These are phyloP conservation scores for Clarireedia paspali DNA, from an alignment of 2,329 filamentous ascomycete species.

Conservation along the genomic window DNA sequence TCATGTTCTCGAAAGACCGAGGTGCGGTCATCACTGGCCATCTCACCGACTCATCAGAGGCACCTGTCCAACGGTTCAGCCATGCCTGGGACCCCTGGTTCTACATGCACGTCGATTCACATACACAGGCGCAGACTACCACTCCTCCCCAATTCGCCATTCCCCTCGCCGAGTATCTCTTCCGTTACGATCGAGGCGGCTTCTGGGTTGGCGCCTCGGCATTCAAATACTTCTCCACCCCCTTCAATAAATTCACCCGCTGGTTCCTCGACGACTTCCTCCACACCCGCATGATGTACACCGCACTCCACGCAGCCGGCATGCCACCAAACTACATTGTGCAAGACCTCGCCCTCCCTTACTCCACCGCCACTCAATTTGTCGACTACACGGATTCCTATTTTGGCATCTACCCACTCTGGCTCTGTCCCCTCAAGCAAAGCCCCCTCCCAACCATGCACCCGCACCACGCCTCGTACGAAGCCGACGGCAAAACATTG, in stretches of 20 bases:
- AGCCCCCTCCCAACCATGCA: slow-evolving; percentile 28
- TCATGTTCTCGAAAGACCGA: slow-evolving; percentile 39
- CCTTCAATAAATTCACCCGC: slow-evolving; percentile 52
- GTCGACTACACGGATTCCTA: slow-evolving; percentile 41
- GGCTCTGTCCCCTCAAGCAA: slow-evolving; percentile 47
- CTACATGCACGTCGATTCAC: slow-evolving; percentile 51
- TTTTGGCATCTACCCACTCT: slow-evolving; percentile 45
- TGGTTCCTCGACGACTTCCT: slow-evolving; percentile 53
- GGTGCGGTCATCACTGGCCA: slow-evolving; percentile 48
- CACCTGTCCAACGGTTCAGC: slow-evolving; percentile 38
- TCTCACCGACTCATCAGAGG: slow-evolving; percentile 33
- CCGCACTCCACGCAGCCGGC: slow-evolving; percentile 51
- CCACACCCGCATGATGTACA: slow-evolving; percentile 54
- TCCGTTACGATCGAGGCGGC: slow-evolving; percentile 55
- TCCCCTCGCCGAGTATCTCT: slow-evolving; percentile 46
- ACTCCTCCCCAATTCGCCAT: slow-evolving; percentile 31
- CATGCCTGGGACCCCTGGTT: slow-evolving; percentile 54
- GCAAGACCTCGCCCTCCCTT: slow-evolving; percentile 55
- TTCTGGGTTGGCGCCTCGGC: slow-evolving; percentile 58
- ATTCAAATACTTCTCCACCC: slow-evolving; percentile 52
- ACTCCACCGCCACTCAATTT: slow-evolving; percentile 42
- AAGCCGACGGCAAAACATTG: slow-evolving; percentile 24
- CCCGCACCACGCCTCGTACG: slow-evolving; percentile 21
- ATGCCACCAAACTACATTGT: slow-evolving; percentile 49
- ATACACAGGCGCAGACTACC: slow-evolving; percentile 3